These are phyloP conservation scores for Irineochytrium annulatum DNA, from an alignment of 192 early-diverging fungal genomes.

Conservation along the genomic window DNA sequence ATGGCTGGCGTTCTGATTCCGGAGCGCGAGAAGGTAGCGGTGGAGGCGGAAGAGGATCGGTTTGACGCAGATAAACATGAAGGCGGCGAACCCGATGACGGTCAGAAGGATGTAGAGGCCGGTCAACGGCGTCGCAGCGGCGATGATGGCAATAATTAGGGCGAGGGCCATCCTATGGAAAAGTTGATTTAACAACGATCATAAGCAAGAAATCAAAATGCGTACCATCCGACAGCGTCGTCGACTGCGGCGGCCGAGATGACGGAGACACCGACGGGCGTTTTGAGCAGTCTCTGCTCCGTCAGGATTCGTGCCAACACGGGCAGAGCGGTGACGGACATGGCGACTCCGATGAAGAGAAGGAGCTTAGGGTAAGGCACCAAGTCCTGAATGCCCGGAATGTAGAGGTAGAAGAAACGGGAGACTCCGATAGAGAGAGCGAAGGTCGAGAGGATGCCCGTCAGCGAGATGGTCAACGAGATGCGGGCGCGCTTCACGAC, in stretches of 20 bases:
- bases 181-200: not conserved
- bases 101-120: constrained; percentile 75
- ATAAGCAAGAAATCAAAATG: constrained; percentile 29
- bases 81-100: constrained; percentile 62
- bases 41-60: constrained; percentile 49
- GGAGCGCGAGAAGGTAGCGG: constrained; percentile 8
- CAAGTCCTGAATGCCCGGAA: constrained; percentile 17
- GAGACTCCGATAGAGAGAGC: constrained; percentile 67
- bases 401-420: constrained; percentile 36
- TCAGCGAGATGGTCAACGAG: constrained; percentile 60
- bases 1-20: constrained; percentile 12
- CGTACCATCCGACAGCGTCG: constrained; percentile 83
- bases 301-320: constrained; percentile 92
- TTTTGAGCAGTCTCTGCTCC: constrained; percentile 73
- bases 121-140: constrained; percentile 55
- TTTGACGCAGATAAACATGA: constrained; percentile 64
- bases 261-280: constrained; percentile 76
- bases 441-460: constrained; percentile 83
- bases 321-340: constrained; percentile 90
- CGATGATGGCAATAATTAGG: constrained; percentile 77
- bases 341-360: constrained; percentile 85
- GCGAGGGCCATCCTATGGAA: constrained; percentile 32
- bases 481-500: constrained; percentile 19
- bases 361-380: constrained; percentile 57
- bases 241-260: constrained; percentile 83